Evolutionary conservation across 495 filamentous ascomycete genomes (phyloP).

Genomic region (Tuber melanosporum): DNA sequence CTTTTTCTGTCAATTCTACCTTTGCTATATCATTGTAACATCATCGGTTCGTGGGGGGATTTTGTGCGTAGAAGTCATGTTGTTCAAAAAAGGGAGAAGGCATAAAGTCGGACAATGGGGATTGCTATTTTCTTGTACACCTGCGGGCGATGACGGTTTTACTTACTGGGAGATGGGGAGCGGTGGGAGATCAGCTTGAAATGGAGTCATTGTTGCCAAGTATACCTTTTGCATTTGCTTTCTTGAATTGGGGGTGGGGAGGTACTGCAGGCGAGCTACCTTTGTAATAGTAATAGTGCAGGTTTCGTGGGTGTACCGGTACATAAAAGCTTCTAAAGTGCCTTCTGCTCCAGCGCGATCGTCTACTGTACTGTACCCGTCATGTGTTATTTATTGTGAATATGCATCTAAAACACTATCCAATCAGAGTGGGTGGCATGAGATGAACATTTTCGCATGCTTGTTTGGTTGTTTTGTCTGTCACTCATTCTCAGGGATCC

Average conservation of each 20-base stretch:
- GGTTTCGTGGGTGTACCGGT: constrained; percentile 1
- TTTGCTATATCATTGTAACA: neutral
- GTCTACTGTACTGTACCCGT: neutral
- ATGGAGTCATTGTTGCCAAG: neutral
- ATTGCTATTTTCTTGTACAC: neutral
- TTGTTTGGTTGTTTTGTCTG: neutral
- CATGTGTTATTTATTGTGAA: neutral
- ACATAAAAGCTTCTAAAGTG: neutral
- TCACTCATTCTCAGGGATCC: neutral
- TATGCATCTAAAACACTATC: neutral
- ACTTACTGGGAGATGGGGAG: neutral
- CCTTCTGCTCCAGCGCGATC: neutral
- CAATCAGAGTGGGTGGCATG: neutral
- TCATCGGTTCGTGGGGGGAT: neutral
- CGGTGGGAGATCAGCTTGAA: neutral
- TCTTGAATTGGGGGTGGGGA: neutral
- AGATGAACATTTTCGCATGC: neutral
- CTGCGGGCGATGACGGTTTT: neutral
- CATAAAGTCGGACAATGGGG: neutral
- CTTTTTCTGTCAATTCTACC: neutral
- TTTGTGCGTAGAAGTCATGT: constrained; percentile 3
- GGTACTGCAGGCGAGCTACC: neutral
- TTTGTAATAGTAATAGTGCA: constrained; percentile 2
- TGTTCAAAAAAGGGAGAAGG: neutral
- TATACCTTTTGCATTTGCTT: neutral